Percentiles rank a stretch among this genome's conserved stretches.
Conservation (phyloP, 495 filamentous ascomycete species). For the Penicillium bialowiezense region DNA sequence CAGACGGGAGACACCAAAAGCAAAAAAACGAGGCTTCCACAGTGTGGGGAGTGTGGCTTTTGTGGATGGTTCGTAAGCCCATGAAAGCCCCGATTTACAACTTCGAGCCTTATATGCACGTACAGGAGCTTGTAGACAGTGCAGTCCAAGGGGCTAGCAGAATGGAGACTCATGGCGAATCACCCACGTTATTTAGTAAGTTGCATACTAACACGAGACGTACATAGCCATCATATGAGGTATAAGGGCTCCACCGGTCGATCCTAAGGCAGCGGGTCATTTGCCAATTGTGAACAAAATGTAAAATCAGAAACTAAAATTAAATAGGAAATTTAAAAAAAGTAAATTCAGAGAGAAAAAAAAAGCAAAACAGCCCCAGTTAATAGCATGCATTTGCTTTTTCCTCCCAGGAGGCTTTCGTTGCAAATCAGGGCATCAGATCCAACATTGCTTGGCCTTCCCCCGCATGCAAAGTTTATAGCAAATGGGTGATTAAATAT, state of each 20-base stretch:
- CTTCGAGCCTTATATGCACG: too few relatives aligned
- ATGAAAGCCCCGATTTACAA: too few relatives aligned
- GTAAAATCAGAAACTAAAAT: neutral
- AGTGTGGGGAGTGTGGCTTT: neutral
- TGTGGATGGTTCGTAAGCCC: slow-evolving; percentile 8
- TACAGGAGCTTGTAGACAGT: too few relatives aligned
- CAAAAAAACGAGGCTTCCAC: neutral
- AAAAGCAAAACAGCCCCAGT: neutral
- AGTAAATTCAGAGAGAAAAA: neutral
- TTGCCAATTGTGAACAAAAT: neutral
- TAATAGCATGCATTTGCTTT: slow-evolving; percentile 9
- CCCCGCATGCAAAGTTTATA: slow-evolving; percentile 36
- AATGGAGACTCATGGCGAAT: neutral
- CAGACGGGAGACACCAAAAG: too few relatives aligned
- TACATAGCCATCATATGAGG: neutral
- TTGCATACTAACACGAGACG: too few relatives aligned
- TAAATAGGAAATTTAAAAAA: neutral
- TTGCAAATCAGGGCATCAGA: slow-evolving; percentile 30
- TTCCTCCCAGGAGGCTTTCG: slow-evolving; percentile 15
- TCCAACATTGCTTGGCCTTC: slow-evolving; percentile 31
- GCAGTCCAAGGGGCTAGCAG: neutral
- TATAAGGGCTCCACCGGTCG: neutral
- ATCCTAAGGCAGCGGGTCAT: slow-evolving; percentile 3
- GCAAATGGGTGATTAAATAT: neutral
- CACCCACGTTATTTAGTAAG: neutral